Conservation (phyloP, 2,329 filamentous ascomycete genomes). For the Simplicillium sp. region DNA sequence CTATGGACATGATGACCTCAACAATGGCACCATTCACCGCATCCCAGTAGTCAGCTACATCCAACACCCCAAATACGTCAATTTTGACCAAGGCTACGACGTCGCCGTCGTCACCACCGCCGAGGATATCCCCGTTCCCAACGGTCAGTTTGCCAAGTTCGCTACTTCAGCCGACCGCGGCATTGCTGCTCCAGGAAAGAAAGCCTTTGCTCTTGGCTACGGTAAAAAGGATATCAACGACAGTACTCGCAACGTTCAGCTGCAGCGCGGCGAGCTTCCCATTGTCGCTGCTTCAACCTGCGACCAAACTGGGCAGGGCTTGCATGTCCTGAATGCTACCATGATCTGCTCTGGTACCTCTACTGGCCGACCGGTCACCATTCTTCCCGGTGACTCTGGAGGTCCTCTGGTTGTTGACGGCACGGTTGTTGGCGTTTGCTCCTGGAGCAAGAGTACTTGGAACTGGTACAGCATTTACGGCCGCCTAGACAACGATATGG, state of each 20-base stretch:
- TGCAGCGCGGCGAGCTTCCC: neutral
- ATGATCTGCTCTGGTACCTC: neutral
- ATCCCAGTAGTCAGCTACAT: neutral
- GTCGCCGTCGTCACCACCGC: neutral
- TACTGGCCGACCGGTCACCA: neutral
- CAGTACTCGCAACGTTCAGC: neutral
- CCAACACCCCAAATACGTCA: neutral
- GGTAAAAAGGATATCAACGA: neutral
- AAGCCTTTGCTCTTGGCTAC: neutral
- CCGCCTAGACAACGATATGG: conserved; percentile 1
- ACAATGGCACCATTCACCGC: neutral
- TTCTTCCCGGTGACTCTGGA: neutral
- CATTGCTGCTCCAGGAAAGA: neutral
- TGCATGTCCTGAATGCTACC: neutral
- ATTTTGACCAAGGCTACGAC: neutral
- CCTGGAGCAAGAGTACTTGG: conserved; percentile 2
- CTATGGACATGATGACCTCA: neutral
- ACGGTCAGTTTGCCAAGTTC: neutral
- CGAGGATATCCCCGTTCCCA: neutral
- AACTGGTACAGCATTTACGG: conserved; percentile 2
- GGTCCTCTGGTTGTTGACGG: conserved; percentile 1
- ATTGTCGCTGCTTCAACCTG: neutral
- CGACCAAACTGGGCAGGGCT: neutral
- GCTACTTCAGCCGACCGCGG: neutral
- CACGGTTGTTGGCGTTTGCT: conserved; percentile 1